A percentile compares a stretch with the other conserved stretches of the same genome.
Evolutionary conservation across 169 alveolate species (phyloP).

Genomic region (Cryptosporidium sp.): DNA sequence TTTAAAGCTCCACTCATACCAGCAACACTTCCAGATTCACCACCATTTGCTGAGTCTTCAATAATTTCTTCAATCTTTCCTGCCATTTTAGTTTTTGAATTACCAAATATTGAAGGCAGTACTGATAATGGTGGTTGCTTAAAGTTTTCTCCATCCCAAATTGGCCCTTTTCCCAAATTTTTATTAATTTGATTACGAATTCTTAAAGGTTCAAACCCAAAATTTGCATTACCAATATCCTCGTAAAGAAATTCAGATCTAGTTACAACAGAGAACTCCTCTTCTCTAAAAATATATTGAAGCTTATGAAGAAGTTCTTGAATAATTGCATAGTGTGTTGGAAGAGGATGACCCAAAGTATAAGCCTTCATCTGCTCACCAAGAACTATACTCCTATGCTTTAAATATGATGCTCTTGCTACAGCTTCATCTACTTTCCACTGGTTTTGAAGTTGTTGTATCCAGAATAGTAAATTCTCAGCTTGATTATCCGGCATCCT

Average conservation of each 20-base stretch:
- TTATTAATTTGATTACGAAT: neutral
- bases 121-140: constrained; percentile 71
- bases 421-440: constrained; percentile 76
- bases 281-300: constrained; percentile 73
- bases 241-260: constrained; percentile 62
- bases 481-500: constrained; percentile 75
- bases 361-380: constrained; percentile 75
- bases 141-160: constrained; percentile 58
- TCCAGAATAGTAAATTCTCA: constrained; percentile 65
- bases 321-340: constrained; percentile 70
- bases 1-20: neutral
- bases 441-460: constrained; percentile 68
- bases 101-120: constrained; percentile 59
- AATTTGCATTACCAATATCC: constrained; percentile 44
- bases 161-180: constrained; percentile 8
- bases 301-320: constrained; percentile 62
- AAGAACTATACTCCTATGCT: constrained; percentile 66
- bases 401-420: constrained; percentile 72
- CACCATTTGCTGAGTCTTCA: neutral
- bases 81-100: constrained; percentile 11
- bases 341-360: constrained; percentile 55
- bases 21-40: neutral
- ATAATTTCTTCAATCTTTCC: constrained; percentile 1
- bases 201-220: constrained; percentile 22
- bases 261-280: constrained; percentile 59